A percentile compares a stretch with the other conserved stretches of the same genome.
These are phyloP conservation scores for Croton setiger DNA, from an alignment of 441 rosid species.

Conservation along the genomic window DNA sequence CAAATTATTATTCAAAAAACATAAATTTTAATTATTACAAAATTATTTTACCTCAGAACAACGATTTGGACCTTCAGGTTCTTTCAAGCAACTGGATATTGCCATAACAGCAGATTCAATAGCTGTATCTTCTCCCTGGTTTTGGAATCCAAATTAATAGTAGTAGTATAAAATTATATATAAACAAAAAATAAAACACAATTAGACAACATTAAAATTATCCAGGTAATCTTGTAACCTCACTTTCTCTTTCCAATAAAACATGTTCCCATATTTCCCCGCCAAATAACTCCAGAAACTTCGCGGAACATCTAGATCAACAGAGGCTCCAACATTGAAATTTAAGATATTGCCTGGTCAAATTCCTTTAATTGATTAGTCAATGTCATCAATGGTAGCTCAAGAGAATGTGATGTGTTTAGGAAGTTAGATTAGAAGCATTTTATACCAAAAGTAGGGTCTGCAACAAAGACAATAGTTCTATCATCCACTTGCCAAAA, in stretches of 20 bases:
- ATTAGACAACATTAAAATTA: constrained; percentile 1
- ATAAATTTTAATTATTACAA: constrained; percentile 9
- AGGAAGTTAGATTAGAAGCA: constrained; percentile 2
- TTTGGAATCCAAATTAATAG: constrained; percentile 12
- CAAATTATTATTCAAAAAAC: constrained; percentile 9
- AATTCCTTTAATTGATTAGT: constrained; percentile 13
- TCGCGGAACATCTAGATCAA: constrained; percentile 68
- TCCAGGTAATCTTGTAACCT: constrained; percentile 1
- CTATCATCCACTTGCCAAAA: constrained; percentile 86
- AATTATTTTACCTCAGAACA: constrained; percentile 65
- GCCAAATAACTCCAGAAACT: constrained; percentile 86
- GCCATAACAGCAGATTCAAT: constrained; percentile 90
- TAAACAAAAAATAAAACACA: too few species aligned
- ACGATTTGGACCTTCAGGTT: constrained; percentile 71
- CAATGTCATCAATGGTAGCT: constrained; percentile 12
- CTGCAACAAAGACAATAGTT: constrained; percentile 89
- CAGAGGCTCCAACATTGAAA: constrained; percentile 65
- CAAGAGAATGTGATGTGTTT: constrained; percentile 1
- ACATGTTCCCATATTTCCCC: constrained; percentile 81
- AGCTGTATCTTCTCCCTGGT: constrained; percentile 79
- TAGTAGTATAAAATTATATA: neutral
- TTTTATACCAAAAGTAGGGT: constrained; percentile 86
- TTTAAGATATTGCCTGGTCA: constrained; percentile 48
- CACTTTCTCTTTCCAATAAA: constrained; percentile 72
- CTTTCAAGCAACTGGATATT: constrained; percentile 77